Percentiles rank a stretch among this genome's conserved stretches.
These are phyloP conservation scores for Adiantum capillusveneris DNA, from an alignment of 75 land plant species.

Conservation along the genomic window DNA sequence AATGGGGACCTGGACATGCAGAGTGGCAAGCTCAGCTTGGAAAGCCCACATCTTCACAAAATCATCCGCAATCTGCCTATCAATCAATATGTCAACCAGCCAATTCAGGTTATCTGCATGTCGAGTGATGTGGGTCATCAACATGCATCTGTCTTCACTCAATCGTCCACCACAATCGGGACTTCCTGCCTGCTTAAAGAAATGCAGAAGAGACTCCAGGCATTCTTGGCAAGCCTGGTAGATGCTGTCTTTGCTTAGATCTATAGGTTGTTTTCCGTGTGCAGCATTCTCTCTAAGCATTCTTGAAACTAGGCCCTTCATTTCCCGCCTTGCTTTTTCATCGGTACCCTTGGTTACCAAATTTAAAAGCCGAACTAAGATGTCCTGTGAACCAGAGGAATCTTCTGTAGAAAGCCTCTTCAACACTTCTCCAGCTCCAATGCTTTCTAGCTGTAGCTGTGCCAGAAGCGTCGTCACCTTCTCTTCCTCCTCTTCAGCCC, in stretches of 20 bases:
- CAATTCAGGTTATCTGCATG: constrained; percentile 95
- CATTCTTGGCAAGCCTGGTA: constrained; percentile 69
- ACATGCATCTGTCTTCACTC: constrained; percentile 17
- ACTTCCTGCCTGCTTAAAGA: constrained; percentile 44
- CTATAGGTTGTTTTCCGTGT: constrained; percentile 27
- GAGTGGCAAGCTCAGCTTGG: constrained; percentile 53
- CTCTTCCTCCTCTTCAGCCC: constrained; percentile 98
- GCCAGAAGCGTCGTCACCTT: constrained; percentile 70
- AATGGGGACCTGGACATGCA: constrained; percentile 58
- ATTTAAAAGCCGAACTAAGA: constrained; percentile 69
- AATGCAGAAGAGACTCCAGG: constrained; percentile 45
- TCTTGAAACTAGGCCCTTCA: constrained; percentile 66
- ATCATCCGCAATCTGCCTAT: constrained; percentile 77
- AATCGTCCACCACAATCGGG: constrained; percentile 20
- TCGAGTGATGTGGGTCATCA: constrained; percentile 46
- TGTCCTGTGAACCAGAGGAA: constrained; percentile 45
- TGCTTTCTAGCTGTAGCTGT: constrained; percentile 62
- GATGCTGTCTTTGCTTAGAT: constrained; percentile 68
- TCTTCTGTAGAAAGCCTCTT: constrained; percentile 64
- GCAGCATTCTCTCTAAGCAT: constrained; percentile 78
- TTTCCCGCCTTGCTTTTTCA: constrained; percentile 87
- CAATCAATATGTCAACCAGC: constrained; percentile 84
- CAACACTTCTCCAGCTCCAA: constrained; percentile 79
- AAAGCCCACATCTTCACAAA: constrained; percentile 74
- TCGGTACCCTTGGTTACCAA: constrained; percentile 89